Percentiles rank a stretch among this genome's conserved stretches.
Conservation (phyloP, 805 yeast species). For the Torulaspora maleeae region DNA sequence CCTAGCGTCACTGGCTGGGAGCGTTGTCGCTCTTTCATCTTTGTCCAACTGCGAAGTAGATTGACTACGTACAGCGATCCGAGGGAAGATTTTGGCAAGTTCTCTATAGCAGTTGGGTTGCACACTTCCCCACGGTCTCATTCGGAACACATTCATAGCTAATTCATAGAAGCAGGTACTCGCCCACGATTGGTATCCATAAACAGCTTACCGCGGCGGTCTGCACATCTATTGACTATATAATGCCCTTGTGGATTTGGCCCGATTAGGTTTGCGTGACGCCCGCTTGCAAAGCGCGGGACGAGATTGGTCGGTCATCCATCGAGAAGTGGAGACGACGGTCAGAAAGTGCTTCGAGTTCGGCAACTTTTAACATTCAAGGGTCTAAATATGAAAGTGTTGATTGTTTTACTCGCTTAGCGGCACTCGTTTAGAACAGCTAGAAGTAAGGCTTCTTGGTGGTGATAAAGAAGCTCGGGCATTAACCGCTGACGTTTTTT, state of each 20-base stretch:
- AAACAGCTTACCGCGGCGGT: no score
- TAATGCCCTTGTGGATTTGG: no score
- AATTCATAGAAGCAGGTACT: background rate
- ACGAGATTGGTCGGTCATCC: constrained; percentile 6
- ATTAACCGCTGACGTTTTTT: background rate
- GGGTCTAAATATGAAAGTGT: constrained; percentile 1
- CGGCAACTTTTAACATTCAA: constrained; percentile 1
- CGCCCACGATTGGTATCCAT: no score
- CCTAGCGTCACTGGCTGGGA: constrained; percentile 3
- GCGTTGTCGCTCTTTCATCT: background rate
- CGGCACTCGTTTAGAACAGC: background rate
- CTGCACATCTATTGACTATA: no score
- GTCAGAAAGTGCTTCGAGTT: constrained; percentile 1
- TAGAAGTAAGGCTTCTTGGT: background rate
- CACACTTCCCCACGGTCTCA: background rate
- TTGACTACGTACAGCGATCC: background rate
- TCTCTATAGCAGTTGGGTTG: background rate
- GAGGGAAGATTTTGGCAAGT: background rate
- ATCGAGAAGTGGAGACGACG: background rate
- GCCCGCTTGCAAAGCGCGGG: constrained; percentile 1
- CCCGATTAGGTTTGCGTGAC: background rate
- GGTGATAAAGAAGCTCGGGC: background rate
- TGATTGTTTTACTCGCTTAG: background rate
- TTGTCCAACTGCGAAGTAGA: background rate
- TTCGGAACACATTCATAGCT: background rate